phyloP scores from a whole-genome alignment of 2,329 filamentous ascomycete species.

The Blastomyces gilchristii region DNA sequence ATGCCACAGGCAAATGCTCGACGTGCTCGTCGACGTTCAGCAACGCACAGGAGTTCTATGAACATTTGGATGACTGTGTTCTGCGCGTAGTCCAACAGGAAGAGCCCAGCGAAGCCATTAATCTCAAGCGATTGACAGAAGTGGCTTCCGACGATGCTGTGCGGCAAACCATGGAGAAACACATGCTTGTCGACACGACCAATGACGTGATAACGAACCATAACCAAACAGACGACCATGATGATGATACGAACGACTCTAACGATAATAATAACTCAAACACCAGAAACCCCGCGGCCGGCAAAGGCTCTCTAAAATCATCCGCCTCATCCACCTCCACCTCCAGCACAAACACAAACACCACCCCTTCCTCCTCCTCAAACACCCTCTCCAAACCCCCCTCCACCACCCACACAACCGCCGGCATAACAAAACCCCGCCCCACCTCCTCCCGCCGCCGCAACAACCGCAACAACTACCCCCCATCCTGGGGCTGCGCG shows the following conservation, averaged over 20 bases:
- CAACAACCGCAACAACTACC: conserved; percentile 90
- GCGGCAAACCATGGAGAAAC: conserved; percentile 48
- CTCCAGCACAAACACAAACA: background rate
- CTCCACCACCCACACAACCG: conserved; percentile 57
- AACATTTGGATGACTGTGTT: conserved; percentile 72
- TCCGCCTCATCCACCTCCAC: conserved; percentile 19
- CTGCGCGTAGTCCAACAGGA: conserved; percentile 52
- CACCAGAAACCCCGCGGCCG: conserved; percentile 42
- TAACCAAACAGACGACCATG: conserved; percentile 49
- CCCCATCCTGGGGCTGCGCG: conserved; percentile 84
- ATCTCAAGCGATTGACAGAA: conserved; percentile 45
- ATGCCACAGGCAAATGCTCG: conserved; percentile 78
- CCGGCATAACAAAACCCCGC: conserved; percentile 70
- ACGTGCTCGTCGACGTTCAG: conserved; percentile 78
- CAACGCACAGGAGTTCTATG: conserved; percentile 92
- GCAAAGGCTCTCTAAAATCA: conserved; percentile 18
- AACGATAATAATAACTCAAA: conserved; percentile 15
- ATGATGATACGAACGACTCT: conserved; percentile 15
- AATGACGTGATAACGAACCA: conserved; percentile 39
- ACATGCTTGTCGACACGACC: conserved; percentile 42
- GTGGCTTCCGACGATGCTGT: conserved; percentile 51
- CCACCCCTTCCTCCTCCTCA: conserved; percentile 15
- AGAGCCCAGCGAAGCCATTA: conserved; percentile 49
- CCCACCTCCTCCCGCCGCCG: conserved; percentile 51
- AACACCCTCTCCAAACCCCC: conserved; percentile 35